phyloP scores from a whole-genome alignment of 139 green algal species.

The Yamagishiella unicocca region DNA sequence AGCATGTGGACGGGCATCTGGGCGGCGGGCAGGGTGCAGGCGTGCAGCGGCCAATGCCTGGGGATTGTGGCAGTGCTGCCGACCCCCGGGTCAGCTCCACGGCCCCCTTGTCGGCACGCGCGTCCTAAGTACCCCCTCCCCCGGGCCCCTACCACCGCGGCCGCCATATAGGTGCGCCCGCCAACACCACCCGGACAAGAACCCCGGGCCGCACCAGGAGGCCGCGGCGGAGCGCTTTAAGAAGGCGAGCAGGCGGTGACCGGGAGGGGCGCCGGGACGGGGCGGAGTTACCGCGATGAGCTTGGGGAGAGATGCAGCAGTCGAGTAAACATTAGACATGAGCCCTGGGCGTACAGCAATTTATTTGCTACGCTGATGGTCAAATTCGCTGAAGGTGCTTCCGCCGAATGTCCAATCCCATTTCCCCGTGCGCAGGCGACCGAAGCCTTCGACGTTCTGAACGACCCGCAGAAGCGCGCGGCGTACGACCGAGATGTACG shows the following conservation, averaged over 20 bases:
- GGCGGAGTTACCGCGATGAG: neutral
- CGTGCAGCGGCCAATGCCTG: too few relatives aligned
- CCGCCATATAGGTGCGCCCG: conserved; percentile 6
- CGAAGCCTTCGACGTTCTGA: conserved; percentile 24
- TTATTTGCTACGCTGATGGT: too few relatives aligned
- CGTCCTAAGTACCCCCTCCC: too few relatives aligned
- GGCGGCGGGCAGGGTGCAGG: too few relatives aligned
- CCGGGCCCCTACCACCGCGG: neutral
- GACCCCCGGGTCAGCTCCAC: too few relatives aligned
- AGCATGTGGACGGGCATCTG: too few relatives aligned
- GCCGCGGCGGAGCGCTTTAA: conserved; percentile 36
- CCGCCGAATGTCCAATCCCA: too few relatives aligned
- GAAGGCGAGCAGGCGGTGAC: neutral
- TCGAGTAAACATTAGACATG: too few relatives aligned
- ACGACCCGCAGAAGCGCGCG: neutral
- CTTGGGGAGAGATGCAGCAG: neutral
- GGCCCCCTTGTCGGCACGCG: too few relatives aligned
- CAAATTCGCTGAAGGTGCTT: too few relatives aligned
- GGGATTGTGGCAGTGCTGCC: too few relatives aligned
- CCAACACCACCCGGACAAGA: conserved; percentile 43
- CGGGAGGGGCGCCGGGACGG: neutral
- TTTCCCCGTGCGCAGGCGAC: conserved; percentile 26
- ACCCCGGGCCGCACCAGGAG: conserved; percentile 29
- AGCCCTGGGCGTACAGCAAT: too few relatives aligned
- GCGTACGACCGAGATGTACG: conserved; percentile 17